Conservation (phyloP, 345 rosid genomes). For the Microcos paniculata region DNA sequence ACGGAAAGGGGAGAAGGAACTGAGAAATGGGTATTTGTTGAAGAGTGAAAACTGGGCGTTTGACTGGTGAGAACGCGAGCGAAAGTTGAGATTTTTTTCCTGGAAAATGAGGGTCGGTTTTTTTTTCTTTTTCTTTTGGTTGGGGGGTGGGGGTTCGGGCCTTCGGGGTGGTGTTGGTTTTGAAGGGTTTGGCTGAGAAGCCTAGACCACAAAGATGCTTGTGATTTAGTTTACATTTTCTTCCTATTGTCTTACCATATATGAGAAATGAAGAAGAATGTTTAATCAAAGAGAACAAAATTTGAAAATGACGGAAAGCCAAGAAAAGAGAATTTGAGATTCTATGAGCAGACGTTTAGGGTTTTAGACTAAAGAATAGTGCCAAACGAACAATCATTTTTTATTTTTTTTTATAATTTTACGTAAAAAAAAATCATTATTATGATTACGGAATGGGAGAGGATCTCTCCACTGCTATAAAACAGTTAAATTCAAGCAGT, state of each 20-base stretch:
- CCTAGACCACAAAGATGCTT: conserved; percentile 42
- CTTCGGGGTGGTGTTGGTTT: no score
- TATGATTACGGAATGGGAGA: no score
- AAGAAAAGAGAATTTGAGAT: neutral
- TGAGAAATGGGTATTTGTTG: neutral
- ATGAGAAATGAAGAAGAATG: conserved; percentile 11
- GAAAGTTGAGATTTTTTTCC: conserved; percentile 6
- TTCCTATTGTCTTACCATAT: conserved; percentile 26
- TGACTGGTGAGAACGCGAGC: conserved; percentile 5
- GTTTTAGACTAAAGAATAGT: no score
- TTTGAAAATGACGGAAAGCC: neutral
- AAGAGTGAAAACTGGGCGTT: neutral
- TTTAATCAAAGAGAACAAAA: neutral
- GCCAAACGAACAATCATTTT: no score
- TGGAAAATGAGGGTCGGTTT: conserved; percentile 1
- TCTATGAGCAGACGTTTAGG: neutral
- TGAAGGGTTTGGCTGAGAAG: conserved; percentile 30
- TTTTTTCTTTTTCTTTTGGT: no score
- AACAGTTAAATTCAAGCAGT: no score
- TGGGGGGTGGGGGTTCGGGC: no score
- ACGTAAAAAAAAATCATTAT: no score
- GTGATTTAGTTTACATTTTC: conserved; percentile 34
- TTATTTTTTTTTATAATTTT: no score
- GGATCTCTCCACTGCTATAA: no score
- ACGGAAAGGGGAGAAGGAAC: neutral